Base-by-base conservation (phyloP, 2,329 filamentous ascomycete species). In the Diaporthe sp. region DNA sequence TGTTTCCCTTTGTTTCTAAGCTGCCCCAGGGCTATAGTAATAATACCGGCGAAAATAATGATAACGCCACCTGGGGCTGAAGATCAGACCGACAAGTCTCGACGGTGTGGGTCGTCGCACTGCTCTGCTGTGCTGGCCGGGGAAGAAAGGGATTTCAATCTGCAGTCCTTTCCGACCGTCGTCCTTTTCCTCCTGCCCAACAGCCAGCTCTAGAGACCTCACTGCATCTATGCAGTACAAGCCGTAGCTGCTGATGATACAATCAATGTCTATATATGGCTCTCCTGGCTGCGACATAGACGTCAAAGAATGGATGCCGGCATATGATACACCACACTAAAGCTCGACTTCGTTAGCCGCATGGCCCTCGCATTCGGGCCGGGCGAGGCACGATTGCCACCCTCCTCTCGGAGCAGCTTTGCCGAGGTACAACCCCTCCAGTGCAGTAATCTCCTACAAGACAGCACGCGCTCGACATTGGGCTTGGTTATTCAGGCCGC, bases 251-350 rank as follows among this genome's bases (percentile, higher is more conserved):
- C 61, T 49, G 61, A 34, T 9, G 17, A 47, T 22, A 25, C 60
- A 47, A 5, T 7, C 20, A 31, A 31, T 31, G 4, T 37, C 63
- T 51, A 51, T 20, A 65, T 28, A 44, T 63, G 58, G 37, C 9
- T 8, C 8, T n/a, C 15, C 10, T 47, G 60, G 42, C 42, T 53
- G 63, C 44, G 6, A 53, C 65, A 53, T 13, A 53, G 65, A 68
- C 65, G 65, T 68, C 53, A 49, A 68, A 53, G 22, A 20, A 49
- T 39, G 65, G 31, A 17, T 67, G 44, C 47, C 65, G 65, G 65
- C 65, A 68, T 68, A 39, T 68, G 65, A 68, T 53, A 68, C 65
- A 68, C 65, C 12, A 53, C 65, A 53, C 65, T 68, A 68, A 39
- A 53, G 47, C 65, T 68, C 65, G 22, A 37, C 47, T 1, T 53